Evolutionary conservation across 129 eudicot species (phyloP).

Genomic region (Centaurea solstitialis): DNA sequence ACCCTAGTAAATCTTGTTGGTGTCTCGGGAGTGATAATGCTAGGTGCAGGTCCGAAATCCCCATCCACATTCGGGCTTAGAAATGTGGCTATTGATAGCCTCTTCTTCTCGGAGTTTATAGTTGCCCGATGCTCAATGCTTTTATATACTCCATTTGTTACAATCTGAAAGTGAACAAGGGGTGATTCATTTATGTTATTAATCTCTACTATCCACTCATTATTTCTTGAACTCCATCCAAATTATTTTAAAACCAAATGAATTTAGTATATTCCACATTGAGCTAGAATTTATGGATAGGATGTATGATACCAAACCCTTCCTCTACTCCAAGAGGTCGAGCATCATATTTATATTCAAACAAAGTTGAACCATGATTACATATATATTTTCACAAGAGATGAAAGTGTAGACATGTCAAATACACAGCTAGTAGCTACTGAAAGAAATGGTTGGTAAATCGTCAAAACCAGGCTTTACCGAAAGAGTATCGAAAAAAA

Average conservation of each 20-base stretch:
- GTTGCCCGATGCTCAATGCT: slow-evolving; percentile 45
- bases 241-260: not conserved
- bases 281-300: no score
- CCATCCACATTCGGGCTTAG: slow-evolving; percentile 7
- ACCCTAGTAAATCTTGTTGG: slow-evolving; percentile 25
- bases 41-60: slow-evolving; percentile 42
- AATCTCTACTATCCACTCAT: not conserved
- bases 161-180: slow-evolving; percentile 6
- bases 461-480: no score
- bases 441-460: no score
- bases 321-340: no score
- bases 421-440: no score
- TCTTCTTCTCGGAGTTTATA: slow-evolving; percentile 31
- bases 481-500: no score
- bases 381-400: no score
- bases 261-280: not conserved
- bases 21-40: slow-evolving; percentile 22
- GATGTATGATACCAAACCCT: no score
- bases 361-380: no score
- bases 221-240: not conserved
- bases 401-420: no score
- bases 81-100: slow-evolving; percentile 46
- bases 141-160: slow-evolving; percentile 33
- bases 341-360: no score
- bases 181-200: not conserved